Evolutionary conservation across 2,329 filamentous ascomycete genomes (phyloP), one percentile per base, ranked within the genome.

Genomic region (Diaporthe humulicola): DNA sequence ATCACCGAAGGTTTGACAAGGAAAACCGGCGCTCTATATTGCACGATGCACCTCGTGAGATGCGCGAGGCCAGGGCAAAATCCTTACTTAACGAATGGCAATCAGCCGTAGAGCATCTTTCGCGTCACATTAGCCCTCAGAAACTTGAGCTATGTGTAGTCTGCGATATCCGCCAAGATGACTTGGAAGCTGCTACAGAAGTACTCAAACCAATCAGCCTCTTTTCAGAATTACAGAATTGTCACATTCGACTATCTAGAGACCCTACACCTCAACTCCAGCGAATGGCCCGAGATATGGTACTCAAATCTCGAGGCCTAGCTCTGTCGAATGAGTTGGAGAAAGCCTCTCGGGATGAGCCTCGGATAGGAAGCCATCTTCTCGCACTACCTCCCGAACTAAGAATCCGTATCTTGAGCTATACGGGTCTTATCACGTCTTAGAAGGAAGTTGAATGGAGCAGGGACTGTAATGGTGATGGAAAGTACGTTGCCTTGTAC

Each of bases 181-280:
- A 60, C n/a, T 5, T 60, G 36, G 36, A 60, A 15, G 33, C 33
- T 25, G 57, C 57, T 14, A 40, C 2, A 25, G 12, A 15, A 14
- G 57, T n/a, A 17, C 33, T 38, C 22, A 14, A 40, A 4, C 57
- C 57, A 15, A 38, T 60, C 33, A 9, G 36, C 4, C 57, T 60
- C n/a, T 60, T 60, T 38, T 22, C 57, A 25, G 22, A n/a, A 10
- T 40, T 60, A n/a, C 33, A 12, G 10, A 60, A 60, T n/a, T 60
- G 57, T 25, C 57, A 60, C 25, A 40, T 40, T 15, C 57, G 57
- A 40, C 57, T 60, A n/a, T 60, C n/a, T n/a, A n/a, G 57, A 40
- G 17, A 17, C 2, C 22, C 36, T 36, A 40, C 33, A 14, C 36
- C 57, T 15, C 57, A 60, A 25, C 36, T 60, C 2, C 22, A n/a